Evolutionary conservation across 495 filamentous ascomycete species (phyloP), one percentile per base, ranked within the genome.

Genomic region (Trichoderma erinaceum): DNA sequence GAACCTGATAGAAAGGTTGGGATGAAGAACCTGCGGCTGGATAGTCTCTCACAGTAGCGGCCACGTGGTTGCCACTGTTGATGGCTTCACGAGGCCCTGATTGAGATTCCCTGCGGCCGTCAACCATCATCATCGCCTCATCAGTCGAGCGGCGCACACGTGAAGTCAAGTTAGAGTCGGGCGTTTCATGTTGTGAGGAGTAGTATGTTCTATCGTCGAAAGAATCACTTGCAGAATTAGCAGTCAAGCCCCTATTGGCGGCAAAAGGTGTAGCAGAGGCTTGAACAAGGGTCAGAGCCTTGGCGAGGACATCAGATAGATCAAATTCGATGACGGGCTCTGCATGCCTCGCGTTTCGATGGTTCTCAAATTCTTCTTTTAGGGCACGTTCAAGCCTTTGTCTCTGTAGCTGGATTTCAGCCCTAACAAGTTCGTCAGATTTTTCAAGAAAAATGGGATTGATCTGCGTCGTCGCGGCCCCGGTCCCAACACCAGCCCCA

Each of bases 161-260:
- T 18, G 80, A 77, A 11, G 78, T 73, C 66, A 75, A 74, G 63
- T 73, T 77, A 2, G 77, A 77, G 50, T 81, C 77, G 44, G 83
- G 82, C 0, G 82, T 84, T 67, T 82, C 81, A 75, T 80, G 77
- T 79, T 87, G 88, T 81, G 92, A 96, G 63, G 92, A 96, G 79
- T 97, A 97, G 77, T 95, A 94, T n/a, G 91, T 93, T 71, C 95
- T 93, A 73, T 94, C 89, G 78, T 97, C 92, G 78, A 92, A 90
- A 13, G 91, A 93, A 73, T 93, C 91, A 82, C 84, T 89, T 69
- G 84, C 79, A 69, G 84, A 80, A 78, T 86, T 85, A 83, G 81
- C 80, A 73, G 78, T 72, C 56, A 79, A 78, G 71, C 79, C 83
- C 77, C 85, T 78, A 41, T 78, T 80, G 71, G 88, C 76, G 35